A percentile compares a stretch with the other conserved stretches of the same genome.
phyloP scores from a whole-genome alignment of 2,329 filamentous ascomycete species.

The Fusarium sp. region DNA sequence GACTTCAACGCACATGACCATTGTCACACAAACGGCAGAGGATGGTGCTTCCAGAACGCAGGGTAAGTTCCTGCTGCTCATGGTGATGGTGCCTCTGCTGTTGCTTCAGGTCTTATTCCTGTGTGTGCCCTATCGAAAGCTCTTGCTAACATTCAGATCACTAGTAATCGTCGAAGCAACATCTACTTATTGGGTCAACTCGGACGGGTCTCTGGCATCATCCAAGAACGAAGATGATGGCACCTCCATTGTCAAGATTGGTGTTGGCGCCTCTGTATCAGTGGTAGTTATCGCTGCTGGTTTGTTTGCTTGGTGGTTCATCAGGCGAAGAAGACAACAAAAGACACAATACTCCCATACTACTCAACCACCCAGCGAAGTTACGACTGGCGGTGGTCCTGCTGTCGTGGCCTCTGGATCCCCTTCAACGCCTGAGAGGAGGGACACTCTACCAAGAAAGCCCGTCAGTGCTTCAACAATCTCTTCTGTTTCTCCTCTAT shows the following conservation, averaged over 20 bases:
- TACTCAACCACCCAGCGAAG: slow-evolving; percentile 21
- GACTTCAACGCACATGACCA: slow-evolving; percentile 37
- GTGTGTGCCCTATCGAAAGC: not conserved
- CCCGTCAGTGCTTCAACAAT: slow-evolving; percentile 25
- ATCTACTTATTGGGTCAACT: slow-evolving; percentile 34
- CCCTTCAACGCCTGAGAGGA: slow-evolving; percentile 12
- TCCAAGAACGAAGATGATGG: slow-evolving; percentile 1
- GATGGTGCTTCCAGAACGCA: slow-evolving; percentile 34
- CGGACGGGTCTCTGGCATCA: slow-evolving; percentile 31
- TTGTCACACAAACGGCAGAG: slow-evolving; percentile 39
- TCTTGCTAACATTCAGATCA: not conserved
- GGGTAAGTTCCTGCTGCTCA: slow-evolving; percentile 43
- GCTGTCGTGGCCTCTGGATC: not conserved
- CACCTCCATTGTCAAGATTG: slow-evolving; percentile 29
- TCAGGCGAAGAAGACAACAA: slow-evolving; percentile 21
- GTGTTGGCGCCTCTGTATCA: slow-evolving; percentile 29
- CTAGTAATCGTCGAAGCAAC: slow-evolving; percentile 39
- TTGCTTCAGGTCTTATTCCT: slow-evolving; percentile 42
- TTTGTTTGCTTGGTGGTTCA: slow-evolving; percentile 24
- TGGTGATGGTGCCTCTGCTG: slow-evolving; percentile 37
- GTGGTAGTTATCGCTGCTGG: slow-evolving; percentile 13
- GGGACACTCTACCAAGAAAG: slow-evolving; percentile 23
- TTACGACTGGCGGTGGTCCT: not conserved
- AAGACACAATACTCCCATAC: not conserved
- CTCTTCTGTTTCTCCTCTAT: slow-evolving; percentile 31